Evolutionary conservation across 2,329 filamentous ascomycete genomes (phyloP).

Genomic region (Monilinia fructigena): DNA sequence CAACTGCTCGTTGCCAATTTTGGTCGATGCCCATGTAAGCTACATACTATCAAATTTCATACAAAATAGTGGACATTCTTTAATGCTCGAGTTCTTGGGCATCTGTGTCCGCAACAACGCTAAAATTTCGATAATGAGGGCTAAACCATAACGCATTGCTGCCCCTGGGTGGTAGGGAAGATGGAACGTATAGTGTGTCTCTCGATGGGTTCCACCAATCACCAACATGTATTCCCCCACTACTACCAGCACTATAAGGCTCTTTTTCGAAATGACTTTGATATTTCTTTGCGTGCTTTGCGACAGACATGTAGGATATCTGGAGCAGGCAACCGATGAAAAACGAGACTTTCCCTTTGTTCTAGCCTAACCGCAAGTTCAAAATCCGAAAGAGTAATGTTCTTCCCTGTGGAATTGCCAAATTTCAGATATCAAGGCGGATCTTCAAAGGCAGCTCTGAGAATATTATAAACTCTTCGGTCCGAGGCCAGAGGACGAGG

Average conservation of each 20-base stretch:
- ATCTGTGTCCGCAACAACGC: not conserved
- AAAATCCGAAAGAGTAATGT: not conserved
- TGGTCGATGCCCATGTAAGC: not conserved
- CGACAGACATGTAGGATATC: not conserved
- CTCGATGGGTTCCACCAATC: not conserved
- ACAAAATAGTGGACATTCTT: not conserved
- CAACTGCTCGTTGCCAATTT: not conserved
- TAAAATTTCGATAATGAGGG: not conserved
- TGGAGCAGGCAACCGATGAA: not conserved
- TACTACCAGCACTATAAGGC: not conserved
- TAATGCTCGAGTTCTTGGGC: not conserved
- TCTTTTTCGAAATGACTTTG: not conserved
- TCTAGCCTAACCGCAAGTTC: not conserved
- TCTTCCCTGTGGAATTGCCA: not conserved
- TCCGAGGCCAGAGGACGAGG: not conserved
- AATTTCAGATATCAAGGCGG: not conserved
- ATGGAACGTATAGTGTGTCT: not conserved
- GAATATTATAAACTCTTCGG: not conserved
- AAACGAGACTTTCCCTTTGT: not conserved
- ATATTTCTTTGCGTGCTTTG: not conserved
- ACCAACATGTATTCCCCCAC: no score
- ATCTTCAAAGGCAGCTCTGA: not conserved
- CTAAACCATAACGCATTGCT: no score
- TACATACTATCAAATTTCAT: not conserved
- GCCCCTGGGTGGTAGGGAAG: not conserved